Evolutionary conservation across 345 rosid species (phyloP).

Genomic region (Atalantia buxifolia): DNA sequence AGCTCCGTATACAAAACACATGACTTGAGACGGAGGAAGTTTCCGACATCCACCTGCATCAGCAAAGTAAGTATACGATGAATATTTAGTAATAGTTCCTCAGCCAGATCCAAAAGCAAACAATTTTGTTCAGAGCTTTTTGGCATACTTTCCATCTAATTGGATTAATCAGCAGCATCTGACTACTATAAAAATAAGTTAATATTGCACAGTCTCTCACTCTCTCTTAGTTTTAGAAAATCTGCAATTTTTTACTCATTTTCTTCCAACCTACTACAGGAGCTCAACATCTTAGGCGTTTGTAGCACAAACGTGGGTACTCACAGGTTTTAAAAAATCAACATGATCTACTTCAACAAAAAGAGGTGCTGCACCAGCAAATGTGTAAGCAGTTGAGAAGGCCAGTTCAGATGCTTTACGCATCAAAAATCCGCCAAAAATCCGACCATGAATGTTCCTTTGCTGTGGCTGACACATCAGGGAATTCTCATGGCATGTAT

Average conservation of each 20-base stretch:
- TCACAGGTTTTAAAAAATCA: constrained; percentile 81
- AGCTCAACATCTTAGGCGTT: not conserved
- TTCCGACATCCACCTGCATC: constrained; percentile 79
- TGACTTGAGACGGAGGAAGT: constrained; percentile 83
- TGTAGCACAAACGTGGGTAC: constrained; percentile 18
- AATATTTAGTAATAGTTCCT: not conserved
- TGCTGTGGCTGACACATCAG: constrained; percentile 89
- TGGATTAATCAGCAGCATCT: not conserved
- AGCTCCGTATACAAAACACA: constrained; percentile 73
- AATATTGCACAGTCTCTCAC: too few species aligned
- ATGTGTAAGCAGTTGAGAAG: constrained; percentile 76
- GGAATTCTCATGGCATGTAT: constrained; percentile 65
- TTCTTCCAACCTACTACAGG: not conserved
- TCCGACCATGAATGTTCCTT: constrained; percentile 79
- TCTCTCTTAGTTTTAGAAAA: not conserved
- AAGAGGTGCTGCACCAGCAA: constrained; percentile 76
- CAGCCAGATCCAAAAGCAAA: not conserved
- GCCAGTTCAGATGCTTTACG: constrained; percentile 84
- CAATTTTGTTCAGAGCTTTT: not conserved
- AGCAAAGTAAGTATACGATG: not conserved
- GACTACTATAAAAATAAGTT: not conserved
- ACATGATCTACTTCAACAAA: constrained; percentile 87
- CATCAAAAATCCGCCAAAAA: constrained; percentile 89
- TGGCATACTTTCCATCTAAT: not conserved
- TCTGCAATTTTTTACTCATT: too few species aligned